Conservation (phyloP, 352 stramenopile species). For the Pythium angustatum region DNA sequence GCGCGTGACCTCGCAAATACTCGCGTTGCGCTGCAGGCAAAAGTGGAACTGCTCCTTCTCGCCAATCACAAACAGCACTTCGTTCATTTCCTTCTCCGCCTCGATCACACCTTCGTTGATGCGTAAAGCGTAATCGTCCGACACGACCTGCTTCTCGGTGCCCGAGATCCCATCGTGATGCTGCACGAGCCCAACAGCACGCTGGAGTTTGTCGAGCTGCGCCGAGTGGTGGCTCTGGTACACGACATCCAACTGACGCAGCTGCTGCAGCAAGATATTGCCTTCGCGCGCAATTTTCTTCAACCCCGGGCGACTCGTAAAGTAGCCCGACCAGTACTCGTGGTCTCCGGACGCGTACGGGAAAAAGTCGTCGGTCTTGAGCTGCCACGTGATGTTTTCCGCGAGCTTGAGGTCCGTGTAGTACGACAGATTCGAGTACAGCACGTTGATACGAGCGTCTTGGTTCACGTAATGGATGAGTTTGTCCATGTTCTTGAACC, state of each 20-base stretch:
- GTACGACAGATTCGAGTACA: conserved; percentile 96
- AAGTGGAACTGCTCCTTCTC: conserved; percentile 66
- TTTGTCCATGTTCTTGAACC: conserved; percentile 96
- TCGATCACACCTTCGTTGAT: conserved; percentile 84
- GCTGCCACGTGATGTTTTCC: conserved; percentile 73
- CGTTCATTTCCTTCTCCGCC: conserved; percentile 65
- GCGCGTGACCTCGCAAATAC: conserved; percentile 83
- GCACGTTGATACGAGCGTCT: conserved; percentile 90
- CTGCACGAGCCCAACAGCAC: conserved; percentile 91
- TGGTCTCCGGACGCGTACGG: conserved; percentile 93
- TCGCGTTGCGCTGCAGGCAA: conserved; percentile 89
- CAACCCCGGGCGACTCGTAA: conserved; percentile 91
- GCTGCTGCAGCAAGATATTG: conserved; percentile 88
- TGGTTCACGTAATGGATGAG: conserved; percentile 95
- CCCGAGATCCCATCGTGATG: conserved; percentile 96
- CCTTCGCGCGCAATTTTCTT: conserved; percentile 92
- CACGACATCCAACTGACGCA: conserved; percentile 90
- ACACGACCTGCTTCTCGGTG: conserved; percentile 95
- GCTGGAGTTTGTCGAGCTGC: conserved; percentile 70
- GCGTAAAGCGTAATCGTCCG: conserved; percentile 94
- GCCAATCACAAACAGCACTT: conserved; percentile 74
- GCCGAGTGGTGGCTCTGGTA: conserved; percentile 64
- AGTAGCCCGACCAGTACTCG: conserved; percentile 97
- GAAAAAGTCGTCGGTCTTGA: conserved; percentile 97
- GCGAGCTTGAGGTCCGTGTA: conserved; percentile 94